Base-by-base conservation (phyloP, 305 asterid genomes). In the Fraxinus albicans region DNA sequence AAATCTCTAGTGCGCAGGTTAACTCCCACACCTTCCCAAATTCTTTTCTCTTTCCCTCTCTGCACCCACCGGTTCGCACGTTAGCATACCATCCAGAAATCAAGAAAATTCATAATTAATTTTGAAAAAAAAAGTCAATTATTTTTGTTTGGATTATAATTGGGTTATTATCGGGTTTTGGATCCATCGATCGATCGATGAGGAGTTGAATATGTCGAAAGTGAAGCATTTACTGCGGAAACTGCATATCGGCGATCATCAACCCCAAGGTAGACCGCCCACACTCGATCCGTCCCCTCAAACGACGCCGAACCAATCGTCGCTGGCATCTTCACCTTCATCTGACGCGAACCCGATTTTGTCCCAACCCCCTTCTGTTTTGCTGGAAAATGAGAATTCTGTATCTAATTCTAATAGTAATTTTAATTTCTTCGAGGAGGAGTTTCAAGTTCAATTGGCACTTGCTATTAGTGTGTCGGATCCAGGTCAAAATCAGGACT, bases 381-480 rank as follows among this genome's bases (percentile, higher is more conserved):
- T 25, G 21, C n/a, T 63, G 21, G 84, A 58, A 13, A 67, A 78
- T 40, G 65, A 60, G 29, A 77, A 38, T 82, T 83, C 82, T 9
- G 77, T 72, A 0, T 72, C 47, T 35, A 35, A 35, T 35, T 34
- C 70, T 60, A 35, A 73, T 35, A 82, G 86, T 76, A 90, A 83
- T 80, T 80, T 91, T 88, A 78, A 89, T 85, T 90, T 88, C 90
- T 86, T 94, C 63, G 98, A 96, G 91, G 98, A 90, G 92, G 92
- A 90, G 88, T 90, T 86, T 83, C 91, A 90, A 84, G 87, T 90
- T 87, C 93, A 90, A 83, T 81, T 90, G 89, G 93, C 91, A 77
- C 74, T 90, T 85, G 94, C 94, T 42, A 91, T 91, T 78, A 91
- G 92, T 89, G 92, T 88, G 73, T 91, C 94, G 67, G 92, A 91